Evolutionary conservation across 202 grass and related monocot genomes (phyloP).

Genomic region (Saccharum hybrid): DNA sequence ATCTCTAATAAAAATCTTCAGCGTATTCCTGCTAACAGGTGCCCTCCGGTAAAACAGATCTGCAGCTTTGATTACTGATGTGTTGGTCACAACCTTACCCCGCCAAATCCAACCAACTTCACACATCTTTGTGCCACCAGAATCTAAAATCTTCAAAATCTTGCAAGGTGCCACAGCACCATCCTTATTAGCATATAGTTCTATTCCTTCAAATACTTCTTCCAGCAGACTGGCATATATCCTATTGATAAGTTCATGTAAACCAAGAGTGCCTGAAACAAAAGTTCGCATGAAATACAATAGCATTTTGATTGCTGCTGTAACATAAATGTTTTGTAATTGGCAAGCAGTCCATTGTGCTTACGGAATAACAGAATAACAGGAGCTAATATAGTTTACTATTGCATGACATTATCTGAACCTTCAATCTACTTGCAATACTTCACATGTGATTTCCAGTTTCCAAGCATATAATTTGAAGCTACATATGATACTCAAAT

Average conservation of each 20-base stretch:
- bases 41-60: slow-evolving; percentile 66
- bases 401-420: background rate
- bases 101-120: slow-evolving; percentile 71
- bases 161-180: slow-evolving; percentile 61
- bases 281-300: slow-evolving; percentile 30
- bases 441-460: slow-evolving; percentile 15
- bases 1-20: slow-evolving; percentile 74
- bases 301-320: slow-evolving; percentile 1
- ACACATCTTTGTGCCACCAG: slow-evolving; percentile 57
- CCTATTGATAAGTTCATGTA: slow-evolving; percentile 67
- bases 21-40: slow-evolving; percentile 61
- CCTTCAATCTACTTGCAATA: background rate
- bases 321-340: slow-evolving; percentile 5
- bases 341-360: slow-evolving; percentile 5
- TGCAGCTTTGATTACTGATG: slow-evolving; percentile 64
- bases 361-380: background rate
- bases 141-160: slow-evolving; percentile 67
- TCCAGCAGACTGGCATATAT: slow-evolving; percentile 67
- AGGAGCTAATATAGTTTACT: background rate
- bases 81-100: slow-evolving; percentile 56
- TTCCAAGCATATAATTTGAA: slow-evolving; percentile 30
- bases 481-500: background rate
- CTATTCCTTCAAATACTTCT: slow-evolving; percentile 74
- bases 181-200: slow-evolving; percentile 71
- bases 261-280: slow-evolving; percentile 69